Evolutionary conservation across 805 yeast species (phyloP), one percentile per base, ranked within the genome.

Genomic region (Kodamaea restingae): DNA sequence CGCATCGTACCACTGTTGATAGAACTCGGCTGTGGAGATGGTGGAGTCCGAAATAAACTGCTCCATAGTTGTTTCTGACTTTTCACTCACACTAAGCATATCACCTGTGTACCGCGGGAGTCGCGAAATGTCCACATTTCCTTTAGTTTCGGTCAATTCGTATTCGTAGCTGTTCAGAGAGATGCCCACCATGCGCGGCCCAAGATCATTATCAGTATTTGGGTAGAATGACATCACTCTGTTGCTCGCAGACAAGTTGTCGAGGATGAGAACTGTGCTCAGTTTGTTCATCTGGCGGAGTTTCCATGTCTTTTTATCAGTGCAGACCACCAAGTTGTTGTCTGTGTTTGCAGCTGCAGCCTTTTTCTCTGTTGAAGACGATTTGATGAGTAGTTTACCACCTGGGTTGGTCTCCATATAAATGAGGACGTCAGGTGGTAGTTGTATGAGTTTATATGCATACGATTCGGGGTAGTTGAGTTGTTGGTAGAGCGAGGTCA

Each of bases 281-380:
- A 96, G 84, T 58, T 91, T 97, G 54, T 87, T 86, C 66, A 84
- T 81, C 51, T 84, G 90, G 38, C 87, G 70, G 12, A 88, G 50
- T 32, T 69, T 66, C 75, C 77, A 88, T 0, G 95, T 84, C 36
- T 67, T 58, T 20, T 61, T 47, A 3, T 61, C 48, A 1, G 91
- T 75, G 42, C 90, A 82, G 11, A 88, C 56, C 21, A 78, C 87
- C 7, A 85, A 75, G 32, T 70, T 73, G 33, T 31, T 36, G 21
- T 46, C 46, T 7, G 39, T 40, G 15, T 43, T 41, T 1, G 38
- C 44, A 17, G 36, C 30, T 8, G 35, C 21, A 26, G 17, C 14
- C 33, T 36, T 7, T 39, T 41, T 7, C 15, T 37, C 47, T 20
- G 33, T 24, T 8, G 43, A 38, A 3, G 70, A 49, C 4, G 77